Evolutionary conservation across 2,329 filamentous ascomycete species (phyloP), one percentile per base, ranked within the genome.

Genomic region (Xylaria polymorpha): DNA sequence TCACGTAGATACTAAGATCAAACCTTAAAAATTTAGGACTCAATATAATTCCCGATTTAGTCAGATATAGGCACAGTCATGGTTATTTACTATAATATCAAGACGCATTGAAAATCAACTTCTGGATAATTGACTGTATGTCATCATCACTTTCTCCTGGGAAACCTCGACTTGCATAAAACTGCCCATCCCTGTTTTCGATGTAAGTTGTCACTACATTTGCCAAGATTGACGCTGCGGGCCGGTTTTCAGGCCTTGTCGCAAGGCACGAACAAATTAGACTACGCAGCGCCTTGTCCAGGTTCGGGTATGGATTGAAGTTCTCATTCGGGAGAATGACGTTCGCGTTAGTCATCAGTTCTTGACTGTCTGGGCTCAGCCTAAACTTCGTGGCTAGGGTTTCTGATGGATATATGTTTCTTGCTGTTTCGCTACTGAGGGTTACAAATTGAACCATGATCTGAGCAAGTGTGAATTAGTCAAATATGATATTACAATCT

Each of bases 201-300:
- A 65, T n/a, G 9, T 4, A 29, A 8, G 15, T 7, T 22, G 9
- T 6, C 32, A 22, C 41, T 9, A 10, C 5, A 65, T 61, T 37
- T 12, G 22, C 32, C 9, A 68, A 29, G 3, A 0, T 20, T 5
- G 1, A 18, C 15, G 39, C 32, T 2, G 3, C 1, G 25, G 61
- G 61, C 22, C 61, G 46, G 29, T 46, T 6, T 4, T 8, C 12
- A 18, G 22, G 20, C 0, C 22, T 32, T 25, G 56, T n/a, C 6
- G 61, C 61, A 22, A 65, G 50, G 43, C 66, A 68, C 4, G 56
- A 32, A n/a, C 66, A 65, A 39, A 68, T 46, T 4, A 65, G 29
- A 20, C 15, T 18, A 18, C 66, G 66, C 25, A 68, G 15, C 4
- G 3, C 43, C 3, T 12, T 1, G 44, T 68, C 61, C 4, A 68